Base-by-base conservation (phyloP, 164 flowering plant species). In the Macadamia tetraphylla region DNA sequence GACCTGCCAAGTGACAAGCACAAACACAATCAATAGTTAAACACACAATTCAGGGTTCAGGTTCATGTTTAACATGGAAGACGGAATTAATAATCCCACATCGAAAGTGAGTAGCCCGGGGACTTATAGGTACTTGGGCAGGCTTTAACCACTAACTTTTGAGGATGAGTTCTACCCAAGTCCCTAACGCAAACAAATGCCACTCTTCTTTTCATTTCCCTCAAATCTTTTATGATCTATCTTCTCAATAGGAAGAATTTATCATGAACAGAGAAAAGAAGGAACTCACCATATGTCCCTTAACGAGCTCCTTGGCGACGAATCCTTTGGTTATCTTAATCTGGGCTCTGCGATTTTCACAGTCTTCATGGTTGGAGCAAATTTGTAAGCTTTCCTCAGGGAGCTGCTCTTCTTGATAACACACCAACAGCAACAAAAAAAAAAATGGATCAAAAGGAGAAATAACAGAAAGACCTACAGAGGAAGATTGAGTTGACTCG, bases 291-390 rank as follows among this genome's bases (percentile, higher is more conserved):
- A 81, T 84, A 58, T 81, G 94, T 68, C 89, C 88, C 80, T 81
- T 84, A 58, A 86, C 87, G 58, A 83, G 81, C 79, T 88, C 93
- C 85, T 84, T 88, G 57, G 90, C 93, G 15, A 73, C 63, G 76
- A 84, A 85, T 64, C 91, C 86, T 83, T 87, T 87, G 56, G 84
- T 86, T 78, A 84, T 59, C 78, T 85, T 88, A 78, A 88, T 85
- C 69, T 78, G 83, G 62, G 69, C 64, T 64, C 76, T 64, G 29
- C 91, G 89, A n/a, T 77, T 70, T 14, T 60, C 75, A 62, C 94
- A 88, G 1, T 81, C 82, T 58, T 79, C 88, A 71, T 88, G 91
- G 70, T 81, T 78, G 17, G 76, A 73, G 62, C 91, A 88, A 60
- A 88, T 70, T 32, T 79, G 83, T 58, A 40, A 69, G 59, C 69